These are phyloP conservation scores for Crithidia mellificae DNA, from an alignment of 208 protist species.

Conservation along the genomic window DNA sequence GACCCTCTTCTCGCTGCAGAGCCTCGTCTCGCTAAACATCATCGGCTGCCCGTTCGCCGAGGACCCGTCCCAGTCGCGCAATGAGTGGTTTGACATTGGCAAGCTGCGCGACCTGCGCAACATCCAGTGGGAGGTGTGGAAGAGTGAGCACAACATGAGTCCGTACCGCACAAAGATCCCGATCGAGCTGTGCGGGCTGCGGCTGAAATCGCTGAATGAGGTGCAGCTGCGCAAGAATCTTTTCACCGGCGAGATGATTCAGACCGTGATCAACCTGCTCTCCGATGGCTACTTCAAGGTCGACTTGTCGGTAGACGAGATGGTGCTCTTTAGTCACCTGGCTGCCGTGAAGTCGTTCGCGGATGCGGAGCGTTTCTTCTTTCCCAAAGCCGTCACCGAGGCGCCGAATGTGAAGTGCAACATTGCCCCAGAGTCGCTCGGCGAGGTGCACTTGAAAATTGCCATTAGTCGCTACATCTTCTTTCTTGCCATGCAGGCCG, in stretches of 20 bases:
- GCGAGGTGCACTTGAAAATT: slow-evolving; percentile 55
- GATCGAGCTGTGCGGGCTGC: slow-evolving; percentile 79
- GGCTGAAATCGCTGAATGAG: slow-evolving; percentile 64
- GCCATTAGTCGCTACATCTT: slow-evolving; percentile 86
- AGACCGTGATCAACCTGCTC: slow-evolving; percentile 83
- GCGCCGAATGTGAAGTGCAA: slow-evolving; percentile 2
- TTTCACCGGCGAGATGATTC: slow-evolving; percentile 75
- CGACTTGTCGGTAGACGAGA: slow-evolving; percentile 75
- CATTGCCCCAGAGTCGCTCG: slow-evolving; percentile 16
- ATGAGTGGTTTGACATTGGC: slow-evolving; percentile 89
- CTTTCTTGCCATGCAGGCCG: slow-evolving; percentile 87
- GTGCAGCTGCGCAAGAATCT: slow-evolving; percentile 63
- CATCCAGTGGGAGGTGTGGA: slow-evolving; percentile 87
- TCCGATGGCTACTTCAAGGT: slow-evolving; percentile 89
- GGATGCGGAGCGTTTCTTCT: slow-evolving; percentile 68
- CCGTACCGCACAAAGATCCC: slow-evolving; percentile 86
- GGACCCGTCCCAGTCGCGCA: slow-evolving; percentile 51
- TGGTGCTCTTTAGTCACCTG: slow-evolving; percentile 65
- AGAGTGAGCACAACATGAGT: slow-evolving; percentile 72
- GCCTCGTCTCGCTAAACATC: slow-evolving; percentile 78
- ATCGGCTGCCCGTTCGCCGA: slow-evolving; percentile 84
- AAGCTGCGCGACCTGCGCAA: slow-evolving; percentile 69
- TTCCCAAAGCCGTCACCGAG: slow-evolving; percentile 29
- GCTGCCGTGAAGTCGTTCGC: slow-evolving; percentile 62
- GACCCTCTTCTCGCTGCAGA: slow-evolving; percentile 83